Percentiles rank a stretch among this genome's conserved stretches.
Evolutionary conservation across 1,284 basidiomycete species (phyloP).

Genomic region (Leccinum angustisporum): DNA sequence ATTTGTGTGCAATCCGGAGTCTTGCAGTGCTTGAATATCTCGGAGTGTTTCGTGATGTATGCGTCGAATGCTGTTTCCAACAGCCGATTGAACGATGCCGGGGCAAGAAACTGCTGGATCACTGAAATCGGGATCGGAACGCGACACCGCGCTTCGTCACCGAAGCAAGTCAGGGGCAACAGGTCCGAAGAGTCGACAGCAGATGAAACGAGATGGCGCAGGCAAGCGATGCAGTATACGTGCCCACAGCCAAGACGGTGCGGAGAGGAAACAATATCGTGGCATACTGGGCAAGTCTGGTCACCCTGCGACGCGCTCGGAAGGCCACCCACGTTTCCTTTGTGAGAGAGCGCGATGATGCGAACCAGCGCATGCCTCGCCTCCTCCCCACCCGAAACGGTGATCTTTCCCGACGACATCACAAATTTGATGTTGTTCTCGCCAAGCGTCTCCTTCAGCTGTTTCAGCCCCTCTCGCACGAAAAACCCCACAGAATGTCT

Average conservation of each 20-base stretch:
- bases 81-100: constrained; percentile 43
- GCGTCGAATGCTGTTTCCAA: constrained; percentile 45
- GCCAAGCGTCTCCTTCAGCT: constrained; percentile 48
- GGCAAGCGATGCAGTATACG: constrained; percentile 50
- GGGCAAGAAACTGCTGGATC: constrained; percentile 47
- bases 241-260: constrained; percentile 51
- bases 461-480: constrained; percentile 44
- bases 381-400: constrained; percentile 50
- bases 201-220: constrained; percentile 50
- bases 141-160: constrained; percentile 48
- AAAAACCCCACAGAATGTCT: constrained; percentile 46
- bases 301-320: constrained; percentile 16
- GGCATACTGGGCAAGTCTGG: constrained; percentile 52
- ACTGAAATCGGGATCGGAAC: constrained; percentile 49
- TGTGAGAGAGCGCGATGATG: constrained; percentile 43
- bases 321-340: constrained; percentile 11
- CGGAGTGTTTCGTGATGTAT: constrained; percentile 46
- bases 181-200: constrained; percentile 40
- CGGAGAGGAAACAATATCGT: constrained; percentile 43
- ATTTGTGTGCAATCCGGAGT: constrained; percentile 60
- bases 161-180: constrained; percentile 55
- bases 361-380: constrained; percentile 43
- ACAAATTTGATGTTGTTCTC: constrained; percentile 49
- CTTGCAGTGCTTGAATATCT: constrained; percentile 51
- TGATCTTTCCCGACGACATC: constrained; percentile 37